phyloP scores from a whole-genome alignment of 257 asterid species.

The Petunia secreta region DNA sequence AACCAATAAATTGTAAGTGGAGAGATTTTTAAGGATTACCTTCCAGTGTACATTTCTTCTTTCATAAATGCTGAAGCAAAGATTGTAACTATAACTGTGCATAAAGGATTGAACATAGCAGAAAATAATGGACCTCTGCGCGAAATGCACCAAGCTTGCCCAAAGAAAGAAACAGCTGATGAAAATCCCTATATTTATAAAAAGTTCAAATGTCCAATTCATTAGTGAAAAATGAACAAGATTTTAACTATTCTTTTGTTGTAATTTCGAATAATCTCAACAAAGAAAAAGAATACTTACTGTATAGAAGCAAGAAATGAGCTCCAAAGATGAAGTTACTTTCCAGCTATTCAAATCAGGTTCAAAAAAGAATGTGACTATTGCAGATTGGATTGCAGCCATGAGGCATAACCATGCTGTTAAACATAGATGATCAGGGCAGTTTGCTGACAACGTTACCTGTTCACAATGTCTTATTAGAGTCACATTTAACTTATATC shows the following conservation, averaged over 20 bases:
- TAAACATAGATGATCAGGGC: constrained; percentile 46
- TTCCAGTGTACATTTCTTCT: constrained; percentile 71
- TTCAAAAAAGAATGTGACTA: constrained; percentile 35
- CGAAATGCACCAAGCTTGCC: constrained; percentile 68
- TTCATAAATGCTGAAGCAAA: constrained; percentile 56
- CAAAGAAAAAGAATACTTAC: constrained; percentile 30
- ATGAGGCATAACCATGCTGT: constrained; percentile 50
- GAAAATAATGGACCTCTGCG: constrained; percentile 66
- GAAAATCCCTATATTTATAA: constrained; percentile 37
- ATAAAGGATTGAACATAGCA: constrained; percentile 71
- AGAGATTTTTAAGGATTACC: constrained; percentile 40
- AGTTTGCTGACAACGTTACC: constrained; percentile 37
- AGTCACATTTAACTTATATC: neutral
- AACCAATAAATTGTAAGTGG: neutral
- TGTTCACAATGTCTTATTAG: constrained; percentile 15
- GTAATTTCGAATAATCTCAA: neutral
- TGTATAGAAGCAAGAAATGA: constrained; percentile 36
- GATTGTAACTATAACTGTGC: constrained; percentile 53
- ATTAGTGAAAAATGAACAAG: neutral
- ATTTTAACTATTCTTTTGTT: neutral
- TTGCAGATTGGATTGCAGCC: constrained; percentile 39
- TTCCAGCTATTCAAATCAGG: constrained; percentile 41
- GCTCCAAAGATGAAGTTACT: constrained; percentile 32
- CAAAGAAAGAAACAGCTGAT: constrained; percentile 57
- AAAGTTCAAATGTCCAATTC: neutral